These are phyloP conservation scores for Verticillium dahliae DNA, from an alignment of 2,329 filamentous ascomycete species.

Conservation along the genomic window DNA sequence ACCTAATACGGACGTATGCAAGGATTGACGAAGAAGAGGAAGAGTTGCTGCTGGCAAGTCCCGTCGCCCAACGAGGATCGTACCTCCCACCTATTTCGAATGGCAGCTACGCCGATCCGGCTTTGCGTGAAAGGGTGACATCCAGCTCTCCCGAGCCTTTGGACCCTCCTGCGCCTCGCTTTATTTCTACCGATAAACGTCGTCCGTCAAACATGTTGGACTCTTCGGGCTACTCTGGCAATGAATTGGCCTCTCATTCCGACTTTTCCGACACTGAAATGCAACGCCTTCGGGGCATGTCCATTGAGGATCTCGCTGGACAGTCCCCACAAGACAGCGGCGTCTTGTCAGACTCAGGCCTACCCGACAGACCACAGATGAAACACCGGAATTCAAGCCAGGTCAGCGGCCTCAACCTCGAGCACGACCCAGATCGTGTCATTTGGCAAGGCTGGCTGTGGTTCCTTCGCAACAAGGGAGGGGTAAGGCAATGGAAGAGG, in stretches of 20 bases:
- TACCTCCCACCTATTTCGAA: conserved; percentile 18
- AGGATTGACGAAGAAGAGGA: conserved; percentile 85
- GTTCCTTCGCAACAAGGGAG: conserved; percentile 73
- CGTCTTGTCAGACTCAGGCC: conserved; percentile 5
- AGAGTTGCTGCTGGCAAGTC: conserved; percentile 69
- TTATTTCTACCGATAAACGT: conserved; percentile 26
- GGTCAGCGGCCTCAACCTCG: conserved; percentile 47
- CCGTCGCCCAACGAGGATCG: conserved; percentile 44
- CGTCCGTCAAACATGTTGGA: conserved; percentile 57
- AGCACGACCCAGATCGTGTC: conserved; percentile 76
- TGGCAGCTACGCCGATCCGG: not conserved
- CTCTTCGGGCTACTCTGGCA: conserved; percentile 56
- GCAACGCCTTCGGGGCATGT: conserved; percentile 40
- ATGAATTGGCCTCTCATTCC: conserved; percentile 71
- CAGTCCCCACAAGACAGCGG: conserved; percentile 26
- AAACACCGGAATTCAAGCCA: conserved; percentile 54
- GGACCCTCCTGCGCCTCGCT: conserved; percentile 29
- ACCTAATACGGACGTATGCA: conserved; percentile 70
- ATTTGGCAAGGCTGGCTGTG: conserved; percentile 90
- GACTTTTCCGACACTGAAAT: conserved; percentile 73
- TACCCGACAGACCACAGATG: conserved; percentile 23
- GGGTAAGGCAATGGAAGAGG: conserved; percentile 89
- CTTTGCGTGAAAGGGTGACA: conserved; percentile 23
- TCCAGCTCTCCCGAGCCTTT: conserved; percentile 58
- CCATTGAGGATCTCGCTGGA: conserved; percentile 42